A percentile compares a stretch with the other conserved stretches of the same genome.
phyloP scores from a whole-genome alignment of 2,329 filamentous ascomycete genomes.

The Ambrosiella xylebori region DNA sequence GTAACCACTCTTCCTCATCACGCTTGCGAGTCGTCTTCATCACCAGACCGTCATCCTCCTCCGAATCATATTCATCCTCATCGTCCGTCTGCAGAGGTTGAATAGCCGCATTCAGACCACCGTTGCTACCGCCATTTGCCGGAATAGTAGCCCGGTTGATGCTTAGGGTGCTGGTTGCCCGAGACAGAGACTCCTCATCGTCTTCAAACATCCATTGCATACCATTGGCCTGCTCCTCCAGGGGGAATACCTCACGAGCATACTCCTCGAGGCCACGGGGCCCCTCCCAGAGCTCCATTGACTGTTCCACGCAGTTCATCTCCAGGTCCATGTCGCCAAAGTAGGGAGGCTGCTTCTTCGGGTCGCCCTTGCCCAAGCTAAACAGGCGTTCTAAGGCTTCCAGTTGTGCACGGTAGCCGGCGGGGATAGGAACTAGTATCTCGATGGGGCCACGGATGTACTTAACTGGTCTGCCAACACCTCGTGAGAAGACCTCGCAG shows the following conservation, averaged over 20 bases:
- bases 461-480: conserved; percentile 57
- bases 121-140: conserved; percentile 17
- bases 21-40: conserved; percentile 37
- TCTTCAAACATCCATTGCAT: conserved; percentile 72
- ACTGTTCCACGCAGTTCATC: conserved; percentile 51
- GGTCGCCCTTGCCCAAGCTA: conserved; percentile 31
- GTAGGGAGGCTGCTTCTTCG: conserved; percentile 42
- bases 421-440: conserved; percentile 68
- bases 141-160: conserved; percentile 9
- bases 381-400: conserved; percentile 49
- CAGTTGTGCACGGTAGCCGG: conserved; percentile 77
- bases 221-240: conserved; percentile 90
- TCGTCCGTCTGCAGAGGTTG: conserved; percentile 18
- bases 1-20: conserved; percentile 43
- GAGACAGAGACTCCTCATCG: conserved; percentile 21
- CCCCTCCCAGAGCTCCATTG: conserved; percentile 76
- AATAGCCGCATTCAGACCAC: conserved; percentile 22
- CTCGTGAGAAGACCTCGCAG: conserved; percentile 62
- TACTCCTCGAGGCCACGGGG: conserved; percentile 87
- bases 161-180: conserved; percentile 7
- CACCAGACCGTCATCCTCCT: conserved; percentile 36
- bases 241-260: conserved; percentile 77
- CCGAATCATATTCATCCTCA: conserved; percentile 24
- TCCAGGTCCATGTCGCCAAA: conserved; percentile 43
- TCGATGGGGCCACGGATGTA: conserved; percentile 70